Evolutionary conservation across 1,139 yeast species (phyloP), one percentile per base, ranked within the genome.

Genomic region (Candida tropicalis): DNA sequence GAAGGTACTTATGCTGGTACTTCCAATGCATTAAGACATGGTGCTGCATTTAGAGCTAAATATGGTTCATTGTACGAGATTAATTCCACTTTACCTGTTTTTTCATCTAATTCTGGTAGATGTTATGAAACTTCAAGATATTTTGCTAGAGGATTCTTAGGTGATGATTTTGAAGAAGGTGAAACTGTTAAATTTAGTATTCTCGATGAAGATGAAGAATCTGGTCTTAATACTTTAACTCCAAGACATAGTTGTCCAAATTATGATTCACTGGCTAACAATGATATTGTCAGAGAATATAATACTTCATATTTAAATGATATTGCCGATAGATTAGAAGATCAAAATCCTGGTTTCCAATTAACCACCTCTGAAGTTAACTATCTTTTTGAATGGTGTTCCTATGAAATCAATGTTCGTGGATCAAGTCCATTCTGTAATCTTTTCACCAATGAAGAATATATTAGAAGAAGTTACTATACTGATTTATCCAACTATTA

Each of bases 331-430:
- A 64, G 82, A 35, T 56, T 78, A 40, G 65, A 61, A 43, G 56
- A 58, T 43, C 61, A 43, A 20, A 58, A 58, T 39, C 60, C 60
- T 3, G 53, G 56, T 16, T 66, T 75, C 42, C 65, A 73, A 52
- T 57, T 79, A 17, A 67, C 71, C 3, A 52, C 62, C 4, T 43
- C 51, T 11, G 83, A 82, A 46, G 68, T 80, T 34, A 54, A 56
- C 36, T 51, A 57, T 38, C 51, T 79, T 51, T 62, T 73, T 49
- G 59, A 61, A 31, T 63, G 76, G 63, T 81, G 84, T 60, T 81
- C 82, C 2, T 81, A 65, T 58, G 86, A 79, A 53, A 56, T 79
- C 50, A 77, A 78, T 52, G 78, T 73, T 22, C 63, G 62, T 31
- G 85, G 83, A 2, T 40, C 59, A 7, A 68, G 81, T 10, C 69